Conservation (phyloP, 306 rosid genomes). For the Gleditsia sinensis region DNA sequence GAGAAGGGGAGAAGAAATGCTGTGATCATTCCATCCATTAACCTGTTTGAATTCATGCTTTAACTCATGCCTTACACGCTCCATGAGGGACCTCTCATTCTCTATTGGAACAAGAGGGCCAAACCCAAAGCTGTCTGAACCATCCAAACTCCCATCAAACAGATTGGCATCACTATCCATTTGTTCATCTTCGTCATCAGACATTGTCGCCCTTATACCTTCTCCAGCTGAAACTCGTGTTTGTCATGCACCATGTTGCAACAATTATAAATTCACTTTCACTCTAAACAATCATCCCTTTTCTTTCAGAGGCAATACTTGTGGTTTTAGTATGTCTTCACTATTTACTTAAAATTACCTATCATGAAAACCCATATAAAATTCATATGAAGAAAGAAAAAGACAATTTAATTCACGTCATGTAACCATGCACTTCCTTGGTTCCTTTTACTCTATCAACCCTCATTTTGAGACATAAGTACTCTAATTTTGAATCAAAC, state of each 20-base stretch:
- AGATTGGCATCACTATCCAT: slow-evolving; percentile 71
- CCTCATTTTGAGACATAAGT: too few species aligned
- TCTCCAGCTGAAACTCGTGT: slow-evolving; percentile 95
- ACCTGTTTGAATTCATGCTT: slow-evolving; percentile 90
- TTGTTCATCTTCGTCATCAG: slow-evolving; percentile 90
- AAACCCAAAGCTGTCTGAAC: slow-evolving; percentile 84
- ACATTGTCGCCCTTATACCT: slow-evolving; percentile 97
- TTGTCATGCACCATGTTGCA: slow-evolving; percentile 18
- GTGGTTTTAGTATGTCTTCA: too few species aligned
- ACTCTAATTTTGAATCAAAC: too few species aligned
- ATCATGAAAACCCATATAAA: too few species aligned
- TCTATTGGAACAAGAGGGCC: slow-evolving; percentile 97
- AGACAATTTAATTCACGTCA: too few species aligned
- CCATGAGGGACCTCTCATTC: slow-evolving; percentile 91
- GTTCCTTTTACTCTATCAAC: too few species aligned
- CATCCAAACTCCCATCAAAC: slow-evolving; percentile 73
- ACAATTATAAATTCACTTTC: not conserved
- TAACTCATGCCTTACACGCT: slow-evolving; percentile 89
- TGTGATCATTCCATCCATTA: slow-evolving; percentile 2
- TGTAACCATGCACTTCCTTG: too few species aligned
- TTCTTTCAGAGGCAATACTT: not conserved
- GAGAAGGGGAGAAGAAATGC: not conserved
- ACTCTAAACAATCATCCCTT: too few species aligned
- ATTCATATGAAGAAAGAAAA: too few species aligned
- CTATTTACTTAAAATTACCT: too few species aligned